phyloP scores from a whole-genome alignment of 208 protist species.

The Crithidia bombi region DNA sequence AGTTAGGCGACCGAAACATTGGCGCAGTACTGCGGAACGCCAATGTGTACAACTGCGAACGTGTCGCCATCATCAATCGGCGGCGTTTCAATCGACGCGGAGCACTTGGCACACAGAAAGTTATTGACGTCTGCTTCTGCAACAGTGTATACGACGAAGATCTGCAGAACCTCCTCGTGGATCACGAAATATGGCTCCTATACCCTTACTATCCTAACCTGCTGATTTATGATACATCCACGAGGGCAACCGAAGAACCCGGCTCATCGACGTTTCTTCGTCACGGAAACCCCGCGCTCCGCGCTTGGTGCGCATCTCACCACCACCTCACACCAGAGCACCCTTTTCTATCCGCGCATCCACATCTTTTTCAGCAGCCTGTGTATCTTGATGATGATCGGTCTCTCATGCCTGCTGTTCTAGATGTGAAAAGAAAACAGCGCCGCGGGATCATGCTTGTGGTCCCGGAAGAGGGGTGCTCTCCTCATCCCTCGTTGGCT shows the following conservation, averaged over 20 bases:
- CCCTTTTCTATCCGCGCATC: slow-evolving; percentile 39
- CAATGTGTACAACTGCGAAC: slow-evolving; percentile 82
- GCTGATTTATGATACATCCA: slow-evolving; percentile 31
- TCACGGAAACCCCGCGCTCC: slow-evolving; percentile 37
- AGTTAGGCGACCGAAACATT: slow-evolving; percentile 84
- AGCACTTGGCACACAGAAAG: slow-evolving; percentile 72
- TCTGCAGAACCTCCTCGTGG: slow-evolving; percentile 29
- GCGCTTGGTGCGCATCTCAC: slow-evolving; percentile 35
- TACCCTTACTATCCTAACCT: slow-evolving; percentile 85
- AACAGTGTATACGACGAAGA: slow-evolving; percentile 12
- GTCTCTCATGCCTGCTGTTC: slow-evolving; percentile 34
- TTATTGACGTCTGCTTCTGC: slow-evolving; percentile 47
- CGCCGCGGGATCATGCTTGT: slow-evolving; percentile 67
- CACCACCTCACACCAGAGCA: slow-evolving; percentile 46
- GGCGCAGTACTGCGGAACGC: slow-evolving; percentile 83
- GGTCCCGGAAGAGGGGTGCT: slow-evolving; percentile 68
- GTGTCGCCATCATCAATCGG: slow-evolving; percentile 67
- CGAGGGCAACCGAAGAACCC: background rate
- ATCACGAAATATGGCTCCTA: slow-evolving; percentile 68
- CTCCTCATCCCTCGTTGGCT: slow-evolving; percentile 49
- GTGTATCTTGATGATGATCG: slow-evolving; percentile 65
- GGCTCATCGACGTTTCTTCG: slow-evolving; percentile 46
- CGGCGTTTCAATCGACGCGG: slow-evolving; percentile 74
- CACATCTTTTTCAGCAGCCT: slow-evolving; percentile 31
- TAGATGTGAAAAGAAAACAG: slow-evolving; percentile 20